A percentile compares a stretch with the other conserved stretches of the same genome.
phyloP scores from a whole-genome alignment of 208 protist genomes.

The Trypanosoma rangeli region DNA sequence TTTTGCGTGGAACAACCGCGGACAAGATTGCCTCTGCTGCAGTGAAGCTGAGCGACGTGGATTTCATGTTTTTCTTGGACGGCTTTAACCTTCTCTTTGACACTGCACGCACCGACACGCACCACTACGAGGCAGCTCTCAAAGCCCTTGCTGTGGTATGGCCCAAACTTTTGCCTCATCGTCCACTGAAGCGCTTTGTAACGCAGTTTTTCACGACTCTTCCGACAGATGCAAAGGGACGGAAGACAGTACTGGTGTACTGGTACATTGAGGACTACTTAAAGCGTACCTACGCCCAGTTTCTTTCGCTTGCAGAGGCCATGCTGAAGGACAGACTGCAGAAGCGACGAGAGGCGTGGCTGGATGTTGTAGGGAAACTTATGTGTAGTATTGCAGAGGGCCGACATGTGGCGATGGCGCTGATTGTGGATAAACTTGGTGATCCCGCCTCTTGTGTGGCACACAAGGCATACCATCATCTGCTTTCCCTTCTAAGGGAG shows the following conservation, averaged over 20 bases:
- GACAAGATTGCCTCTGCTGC: slow-evolving; percentile 89
- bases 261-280: slow-evolving; percentile 93
- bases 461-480: slow-evolving; percentile 87
- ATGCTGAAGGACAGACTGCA: slow-evolving; percentile 90
- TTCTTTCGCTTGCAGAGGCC: slow-evolving; percentile 81
- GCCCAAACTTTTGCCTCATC: slow-evolving; percentile 82
- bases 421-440: slow-evolving; percentile 92
- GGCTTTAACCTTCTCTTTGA: slow-evolving; percentile 90
- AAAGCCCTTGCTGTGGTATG: slow-evolving; percentile 88
- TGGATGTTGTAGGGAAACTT: slow-evolving; percentile 85
- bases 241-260: slow-evolving; percentile 78
- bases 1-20: slow-evolving; percentile 80
- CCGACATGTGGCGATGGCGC: slow-evolving; percentile 74
- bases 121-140: slow-evolving; percentile 90
- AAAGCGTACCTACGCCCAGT: slow-evolving; percentile 89
- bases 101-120: slow-evolving; percentile 84
- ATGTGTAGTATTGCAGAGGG: slow-evolving; percentile 82
- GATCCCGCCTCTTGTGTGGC: slow-evolving; percentile 70
- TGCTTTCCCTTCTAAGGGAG: slow-evolving; percentile 80
- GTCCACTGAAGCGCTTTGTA: slow-evolving; percentile 86
- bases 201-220: slow-evolving; percentile 92
- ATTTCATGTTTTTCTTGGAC: slow-evolving; percentile 92
- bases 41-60: slow-evolving; percentile 87
- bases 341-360: slow-evolving; percentile 83
- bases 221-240: slow-evolving; percentile 58